phyloP scores from a whole-genome alignment of 2,329 filamentous ascomycete genomes.

The Capronia americana region DNA sequence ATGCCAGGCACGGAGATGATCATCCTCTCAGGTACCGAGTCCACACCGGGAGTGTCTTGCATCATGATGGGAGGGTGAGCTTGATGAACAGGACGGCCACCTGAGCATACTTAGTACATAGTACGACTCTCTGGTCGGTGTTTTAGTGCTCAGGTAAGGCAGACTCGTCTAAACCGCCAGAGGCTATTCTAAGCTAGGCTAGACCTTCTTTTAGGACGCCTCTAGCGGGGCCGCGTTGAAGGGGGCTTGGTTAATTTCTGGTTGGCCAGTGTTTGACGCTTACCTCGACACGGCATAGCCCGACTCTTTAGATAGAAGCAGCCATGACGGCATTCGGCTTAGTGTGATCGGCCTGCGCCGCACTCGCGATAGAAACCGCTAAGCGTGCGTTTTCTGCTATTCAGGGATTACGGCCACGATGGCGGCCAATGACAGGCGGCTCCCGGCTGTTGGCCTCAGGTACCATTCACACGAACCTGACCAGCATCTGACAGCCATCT shows the following conservation, averaged over 20 bases:
- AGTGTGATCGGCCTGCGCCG: conserved; percentile 34
- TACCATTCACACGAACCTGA: conserved; percentile 17
- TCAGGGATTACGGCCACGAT: conserved; percentile 14
- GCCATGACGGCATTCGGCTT: conserved; percentile 16
- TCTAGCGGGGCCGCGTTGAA: conserved; percentile 12
- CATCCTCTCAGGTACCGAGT: neutral
- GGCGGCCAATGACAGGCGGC: conserved; percentile 5
- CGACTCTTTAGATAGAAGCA: conserved; percentile 31
- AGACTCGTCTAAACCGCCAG: conserved; percentile 29
- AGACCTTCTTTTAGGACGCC: neutral
- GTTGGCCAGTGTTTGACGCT: conserved; percentile 32
- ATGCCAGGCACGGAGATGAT: conserved; percentile 15
- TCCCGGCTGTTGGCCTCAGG: conserved; percentile 26
- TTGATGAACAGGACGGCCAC: conserved; percentile 10
- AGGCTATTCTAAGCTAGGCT: conserved; percentile 10
- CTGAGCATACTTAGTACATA: no score
- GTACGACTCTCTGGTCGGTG: neutral
- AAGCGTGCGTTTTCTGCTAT: conserved; percentile 17
- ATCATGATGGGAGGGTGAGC: conserved; percentile 4
- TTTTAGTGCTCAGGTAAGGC: conserved; percentile 37
- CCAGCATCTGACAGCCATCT: conserved; percentile 28
- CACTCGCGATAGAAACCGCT: conserved; percentile 27
- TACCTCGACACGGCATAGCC: conserved; percentile 17
- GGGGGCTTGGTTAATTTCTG: conserved; percentile 4
- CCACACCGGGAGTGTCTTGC: neutral